A percentile compares a stretch with the other conserved stretches of the same genome.
These are phyloP conservation scores for Colletotrichum magnum DNA, from an alignment of 2,329 filamentous ascomycete species.

Conservation along the genomic window DNA sequence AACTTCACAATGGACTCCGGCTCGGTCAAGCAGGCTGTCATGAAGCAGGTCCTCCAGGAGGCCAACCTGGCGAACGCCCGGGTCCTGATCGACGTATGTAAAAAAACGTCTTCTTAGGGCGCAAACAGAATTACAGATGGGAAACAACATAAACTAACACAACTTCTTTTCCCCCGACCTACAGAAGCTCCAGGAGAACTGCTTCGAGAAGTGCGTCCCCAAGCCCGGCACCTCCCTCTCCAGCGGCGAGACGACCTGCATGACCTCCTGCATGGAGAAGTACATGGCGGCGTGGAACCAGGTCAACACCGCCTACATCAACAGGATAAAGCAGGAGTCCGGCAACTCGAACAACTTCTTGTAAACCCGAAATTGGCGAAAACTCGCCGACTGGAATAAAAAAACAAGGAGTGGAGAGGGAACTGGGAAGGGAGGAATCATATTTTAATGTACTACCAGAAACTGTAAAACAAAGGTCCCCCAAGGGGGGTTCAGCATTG, in stretches of 20 bases:
- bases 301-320: conserved; percentile 78
- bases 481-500: neutral
- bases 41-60: conserved; percentile 75
- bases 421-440: neutral
- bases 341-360: conserved; percentile 44
- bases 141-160: neutral
- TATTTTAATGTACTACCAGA: conserved; percentile 28
- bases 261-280: conserved; percentile 86
- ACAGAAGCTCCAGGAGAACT: conserved; percentile 85
- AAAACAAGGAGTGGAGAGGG: neutral
- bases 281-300: conserved; percentile 87
- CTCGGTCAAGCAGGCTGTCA: conserved; percentile 72
- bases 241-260: conserved; percentile 77
- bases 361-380: neutral
- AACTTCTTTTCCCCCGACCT: neutral
- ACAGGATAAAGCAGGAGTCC: conserved; percentile 72
- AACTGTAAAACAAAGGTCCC: conserved; percentile 31
- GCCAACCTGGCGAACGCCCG: conserved; percentile 78
- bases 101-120: neutral
- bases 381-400: neutral
- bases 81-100: conserved; percentile 76
- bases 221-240: conserved; percentile 78
- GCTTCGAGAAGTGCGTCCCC: conserved; percentile 83
- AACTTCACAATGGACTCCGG: conserved; percentile 68
- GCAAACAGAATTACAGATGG: neutral